These are phyloP conservation scores for Acrocalymma vagum DNA, from an alignment of 2,329 filamentous ascomycete species.

Conservation along the genomic window DNA sequence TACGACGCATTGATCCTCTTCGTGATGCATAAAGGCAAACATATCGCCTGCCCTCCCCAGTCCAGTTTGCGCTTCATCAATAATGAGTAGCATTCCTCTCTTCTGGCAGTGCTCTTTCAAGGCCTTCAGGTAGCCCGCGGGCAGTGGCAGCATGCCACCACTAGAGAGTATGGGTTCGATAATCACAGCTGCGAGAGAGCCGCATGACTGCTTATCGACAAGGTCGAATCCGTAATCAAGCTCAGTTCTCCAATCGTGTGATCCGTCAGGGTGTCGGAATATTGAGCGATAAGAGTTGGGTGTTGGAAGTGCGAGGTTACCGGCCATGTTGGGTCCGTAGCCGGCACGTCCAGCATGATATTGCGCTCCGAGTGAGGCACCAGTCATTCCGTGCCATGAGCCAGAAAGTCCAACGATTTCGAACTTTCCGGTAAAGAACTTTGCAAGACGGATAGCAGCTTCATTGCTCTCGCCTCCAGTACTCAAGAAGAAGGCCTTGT, in stretches of 20 bases:
- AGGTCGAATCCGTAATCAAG: slow-evolving; percentile 69
- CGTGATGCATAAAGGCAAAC: slow-evolving; percentile 55
- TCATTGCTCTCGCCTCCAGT: slow-evolving; percentile 55
- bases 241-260: slow-evolving; percentile 72
- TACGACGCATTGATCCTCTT: slow-evolving; percentile 43
- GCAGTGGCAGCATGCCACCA: slow-evolving; percentile 68
- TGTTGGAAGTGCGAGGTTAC: slow-evolving; percentile 65
- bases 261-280: slow-evolving; percentile 67
- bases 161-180: slow-evolving; percentile 68
- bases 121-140: slow-evolving; percentile 65
- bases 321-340: slow-evolving; percentile 59
- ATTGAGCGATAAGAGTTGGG: slow-evolving; percentile 69
- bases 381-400: slow-evolving; percentile 70
- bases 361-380: slow-evolving; percentile 60
- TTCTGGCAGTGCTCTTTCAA: slow-evolving; percentile 55
- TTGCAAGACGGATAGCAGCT: slow-evolving; percentile 71
- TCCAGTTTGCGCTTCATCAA: slow-evolving; percentile 49
- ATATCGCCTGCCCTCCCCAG: slow-evolving; percentile 53
- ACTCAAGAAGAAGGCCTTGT: slow-evolving; percentile 45
- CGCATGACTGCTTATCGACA: slow-evolving; percentile 67
- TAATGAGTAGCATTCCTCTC: slow-evolving; percentile 45
- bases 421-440: slow-evolving; percentile 70
- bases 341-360: slow-evolving; percentile 63
- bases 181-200: slow-evolving; percentile 70
- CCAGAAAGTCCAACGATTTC: slow-evolving; percentile 69